These are phyloP conservation scores for Esteya vermicola DNA, from an alignment of 2,329 filamentous ascomycete species.

Conservation along the genomic window DNA sequence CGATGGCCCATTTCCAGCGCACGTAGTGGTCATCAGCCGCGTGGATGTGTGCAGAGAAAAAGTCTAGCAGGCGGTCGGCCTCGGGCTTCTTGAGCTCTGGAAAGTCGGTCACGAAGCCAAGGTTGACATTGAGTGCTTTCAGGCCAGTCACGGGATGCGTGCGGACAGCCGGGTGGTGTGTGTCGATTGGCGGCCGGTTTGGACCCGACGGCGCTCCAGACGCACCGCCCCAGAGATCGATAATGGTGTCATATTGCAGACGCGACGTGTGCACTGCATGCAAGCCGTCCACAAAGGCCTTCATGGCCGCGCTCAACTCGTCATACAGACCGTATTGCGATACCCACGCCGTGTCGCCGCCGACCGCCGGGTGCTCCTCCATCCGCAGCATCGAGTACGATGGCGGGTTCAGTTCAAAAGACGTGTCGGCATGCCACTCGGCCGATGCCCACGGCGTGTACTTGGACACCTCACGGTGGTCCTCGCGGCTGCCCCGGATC, in stretches of 20 bases:
- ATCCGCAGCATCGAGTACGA: slow-evolving; percentile 35
- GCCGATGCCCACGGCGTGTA: slow-evolving; percentile 32
- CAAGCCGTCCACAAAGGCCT: slow-evolving; percentile 26
- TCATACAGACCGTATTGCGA: slow-evolving; percentile 31
- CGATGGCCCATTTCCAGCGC: slow-evolving; percentile 33
- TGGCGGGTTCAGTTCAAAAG: slow-evolving; percentile 35
- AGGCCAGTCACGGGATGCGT: slow-evolving; percentile 33
- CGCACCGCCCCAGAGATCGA: slow-evolving; percentile 28
- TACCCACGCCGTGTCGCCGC: slow-evolving; percentile 33
- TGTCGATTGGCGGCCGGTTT: slow-evolving; percentile 29
- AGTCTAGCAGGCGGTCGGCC: slow-evolving; percentile 30
- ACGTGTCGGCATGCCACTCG: slow-evolving; percentile 35
- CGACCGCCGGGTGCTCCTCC: slow-evolving; percentile 31
- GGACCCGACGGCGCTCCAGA: too few relatives aligned
- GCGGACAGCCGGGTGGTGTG: slow-evolving; percentile 31
- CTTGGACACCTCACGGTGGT: slow-evolving; percentile 27
- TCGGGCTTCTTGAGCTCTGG: slow-evolving; percentile 33
- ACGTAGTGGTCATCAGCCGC: slow-evolving; percentile 34
- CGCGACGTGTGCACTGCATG: slow-evolving; percentile 30
- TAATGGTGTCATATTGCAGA: slow-evolving; percentile 30
- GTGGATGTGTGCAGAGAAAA: slow-evolving; percentile 30
- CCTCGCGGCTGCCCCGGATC: slow-evolving; percentile 28
- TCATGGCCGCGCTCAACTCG: slow-evolving; percentile 25
- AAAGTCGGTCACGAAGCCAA: slow-evolving; percentile 31
- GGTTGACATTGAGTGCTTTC: slow-evolving; percentile 30